phyloP scores from a whole-genome alignment of 1,284 basidiomycete species.

The Bothia castanella region DNA sequence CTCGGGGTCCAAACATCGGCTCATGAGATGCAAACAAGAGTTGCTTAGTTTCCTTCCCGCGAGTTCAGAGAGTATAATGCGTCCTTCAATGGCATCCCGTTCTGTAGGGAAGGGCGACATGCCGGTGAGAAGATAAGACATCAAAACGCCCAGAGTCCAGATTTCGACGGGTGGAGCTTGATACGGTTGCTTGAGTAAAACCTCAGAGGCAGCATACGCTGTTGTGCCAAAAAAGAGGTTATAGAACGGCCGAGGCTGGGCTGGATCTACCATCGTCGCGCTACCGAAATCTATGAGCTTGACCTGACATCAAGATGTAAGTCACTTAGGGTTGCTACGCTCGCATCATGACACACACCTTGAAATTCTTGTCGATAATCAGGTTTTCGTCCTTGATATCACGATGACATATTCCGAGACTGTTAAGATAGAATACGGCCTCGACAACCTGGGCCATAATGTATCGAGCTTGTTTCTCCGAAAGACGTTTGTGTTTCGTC shows the following conservation, averaged over 20 bases:
- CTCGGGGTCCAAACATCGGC: constrained; percentile 70
- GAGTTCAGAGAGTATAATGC: constrained; percentile 42
- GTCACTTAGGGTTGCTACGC: background rate
- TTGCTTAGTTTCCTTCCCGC: constrained; percentile 37
- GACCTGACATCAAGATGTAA: constrained; percentile 47
- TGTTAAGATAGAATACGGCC: constrained; percentile 75
- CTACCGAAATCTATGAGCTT: constrained; percentile 95
- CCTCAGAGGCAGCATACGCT: constrained; percentile 78
- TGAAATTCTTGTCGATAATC: constrained; percentile 73
- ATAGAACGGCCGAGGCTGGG: constrained; percentile 63
- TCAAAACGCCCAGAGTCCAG: constrained; percentile 89
- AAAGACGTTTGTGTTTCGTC: constrained; percentile 70
- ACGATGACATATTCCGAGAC: constrained; percentile 78
- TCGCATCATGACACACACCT: constrained; percentile 39
- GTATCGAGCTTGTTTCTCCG: constrained; percentile 75
- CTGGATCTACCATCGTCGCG: constrained; percentile 72
- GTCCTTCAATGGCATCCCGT: constrained; percentile 60
- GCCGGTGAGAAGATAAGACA: constrained; percentile 83
- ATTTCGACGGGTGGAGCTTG: constrained; percentile 81
- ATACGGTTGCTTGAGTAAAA: constrained; percentile 71
- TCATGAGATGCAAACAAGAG: constrained; percentile 59
- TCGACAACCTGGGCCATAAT: constrained; percentile 88
- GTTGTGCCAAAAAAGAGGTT: constrained; percentile 78
- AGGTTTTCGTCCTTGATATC: constrained; percentile 96
- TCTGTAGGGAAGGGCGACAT: constrained; percentile 80